Evolutionary conservation across 2,329 filamentous ascomycete genomes (phyloP).

Genomic region (Lachnellula subtilissima): DNA sequence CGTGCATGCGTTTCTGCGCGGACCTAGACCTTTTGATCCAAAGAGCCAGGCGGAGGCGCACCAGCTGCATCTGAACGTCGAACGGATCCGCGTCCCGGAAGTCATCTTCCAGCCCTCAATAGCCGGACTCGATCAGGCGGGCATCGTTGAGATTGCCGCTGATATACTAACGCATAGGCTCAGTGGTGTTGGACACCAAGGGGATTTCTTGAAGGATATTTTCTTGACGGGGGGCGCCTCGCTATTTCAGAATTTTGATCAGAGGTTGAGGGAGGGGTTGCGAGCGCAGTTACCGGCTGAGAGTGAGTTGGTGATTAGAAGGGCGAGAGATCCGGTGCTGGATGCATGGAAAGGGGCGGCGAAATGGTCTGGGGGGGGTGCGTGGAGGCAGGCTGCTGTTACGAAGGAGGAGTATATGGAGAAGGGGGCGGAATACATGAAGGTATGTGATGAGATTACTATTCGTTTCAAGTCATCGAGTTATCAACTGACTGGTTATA

Average conservation of each 20-base stretch:
- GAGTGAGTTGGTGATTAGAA: conserved; percentile 62
- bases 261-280: conserved; percentile 70
- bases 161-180: conserved; percentile 86
- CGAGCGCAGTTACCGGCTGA: conserved; percentile 66
- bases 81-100: conserved; percentile 90
- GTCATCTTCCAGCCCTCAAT: conserved; percentile 90
- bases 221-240: conserved; percentile 95
- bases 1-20: conserved; percentile 83
- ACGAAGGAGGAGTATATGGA: conserved; percentile 81
- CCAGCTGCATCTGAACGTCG: conserved; percentile 93
- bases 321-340: conserved; percentile 69
- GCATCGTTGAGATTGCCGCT: conserved; percentile 84
- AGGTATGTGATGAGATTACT: conserved; percentile 44
- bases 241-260: conserved; percentile 80
- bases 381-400: conserved; percentile 62
- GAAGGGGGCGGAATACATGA: conserved; percentile 91
- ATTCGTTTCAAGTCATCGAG: not conserved
- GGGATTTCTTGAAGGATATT: conserved; percentile 74
- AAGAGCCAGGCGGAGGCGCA: conserved; percentile 75
- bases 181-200: conserved; percentile 48
- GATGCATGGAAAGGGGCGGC: conserved; percentile 96
- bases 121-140: conserved; percentile 87
- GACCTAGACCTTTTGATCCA: conserved; percentile 78
- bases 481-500: conserved; percentile 29
- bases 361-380: conserved; percentile 63